Percentiles rank a stretch among this genome's conserved stretches.
These are phyloP conservation scores for Parachaetomium inaequale DNA, from an alignment of 495 filamentous ascomycete genomes.

Conservation along the genomic window DNA sequence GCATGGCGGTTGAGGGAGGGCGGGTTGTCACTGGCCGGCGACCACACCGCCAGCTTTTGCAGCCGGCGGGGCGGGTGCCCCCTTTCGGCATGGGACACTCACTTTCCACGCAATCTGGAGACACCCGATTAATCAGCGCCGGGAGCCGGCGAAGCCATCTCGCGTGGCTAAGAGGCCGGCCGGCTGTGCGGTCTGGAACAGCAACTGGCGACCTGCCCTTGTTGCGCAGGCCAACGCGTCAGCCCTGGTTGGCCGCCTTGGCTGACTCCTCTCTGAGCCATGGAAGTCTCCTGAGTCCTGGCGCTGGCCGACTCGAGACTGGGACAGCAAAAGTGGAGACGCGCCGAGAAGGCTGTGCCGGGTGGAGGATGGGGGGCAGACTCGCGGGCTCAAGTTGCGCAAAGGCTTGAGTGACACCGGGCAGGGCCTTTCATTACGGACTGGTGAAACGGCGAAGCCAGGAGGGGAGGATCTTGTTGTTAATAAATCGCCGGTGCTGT, in stretches of 20 bases:
- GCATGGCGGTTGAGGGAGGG: neutral
- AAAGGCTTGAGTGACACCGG: too few species aligned
- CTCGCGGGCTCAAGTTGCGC: neutral
- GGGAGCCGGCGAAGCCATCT: constrained; percentile 12
- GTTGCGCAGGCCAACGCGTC: constrained; percentile 3
- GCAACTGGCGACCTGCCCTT: neutral
- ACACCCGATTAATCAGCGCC: constrained; percentile 17
- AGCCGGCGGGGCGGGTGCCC: constrained; percentile 1
- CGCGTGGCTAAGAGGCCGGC: neutral
- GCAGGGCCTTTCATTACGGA: too few species aligned
- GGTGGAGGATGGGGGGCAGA: neutral
- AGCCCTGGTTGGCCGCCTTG: constrained; percentile 10
- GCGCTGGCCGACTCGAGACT: neutral
- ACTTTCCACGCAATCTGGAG: constrained; percentile 6
- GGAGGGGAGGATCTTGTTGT: neutral
- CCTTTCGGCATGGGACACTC: neutral
- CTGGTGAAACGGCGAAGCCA: neutral
- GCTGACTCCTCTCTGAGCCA: neutral
- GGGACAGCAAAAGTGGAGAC: neutral
- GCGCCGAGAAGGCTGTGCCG: neutral
- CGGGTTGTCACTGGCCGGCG: constrained; percentile 1
- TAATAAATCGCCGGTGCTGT: neutral
- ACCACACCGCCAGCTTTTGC: constrained; percentile 15
- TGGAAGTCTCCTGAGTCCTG: neutral
- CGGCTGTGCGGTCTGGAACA: neutral